Conservation (phyloP, 306 rosid genomes). For the Sicyos edulis region DNA sequence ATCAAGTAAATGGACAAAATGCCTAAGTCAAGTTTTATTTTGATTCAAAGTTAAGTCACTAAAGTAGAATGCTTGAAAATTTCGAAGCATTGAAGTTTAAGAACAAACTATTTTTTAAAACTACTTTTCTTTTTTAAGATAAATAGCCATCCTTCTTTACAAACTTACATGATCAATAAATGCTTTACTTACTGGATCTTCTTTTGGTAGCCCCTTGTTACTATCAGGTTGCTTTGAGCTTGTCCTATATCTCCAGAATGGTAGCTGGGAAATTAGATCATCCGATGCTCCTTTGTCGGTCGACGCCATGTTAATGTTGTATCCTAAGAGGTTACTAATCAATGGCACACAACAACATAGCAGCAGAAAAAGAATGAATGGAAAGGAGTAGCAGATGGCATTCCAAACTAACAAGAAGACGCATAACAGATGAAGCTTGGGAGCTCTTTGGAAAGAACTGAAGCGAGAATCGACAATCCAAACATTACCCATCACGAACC, state of each 20-base stretch:
- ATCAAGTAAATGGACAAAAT: background rate
- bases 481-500: slow-evolving; percentile 99
- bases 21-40: background rate
- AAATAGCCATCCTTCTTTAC: background rate
- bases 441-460: slow-evolving; percentile 62
- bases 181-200: slow-evolving; percentile 62
- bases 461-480: slow-evolving; percentile 90
- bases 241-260: slow-evolving; percentile 67
- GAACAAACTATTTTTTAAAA: background rate
- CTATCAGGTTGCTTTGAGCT: slow-evolving; percentile 27
- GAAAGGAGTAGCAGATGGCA: slow-evolving; percentile 89
- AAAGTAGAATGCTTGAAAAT: background rate
- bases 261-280: slow-evolving; percentile 73
- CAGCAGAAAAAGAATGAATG: slow-evolving; percentile 77
- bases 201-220: slow-evolving; percentile 34
- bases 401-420: slow-evolving; percentile 81
- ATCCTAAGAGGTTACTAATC: slow-evolving; percentile 63
- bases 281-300: slow-evolving; percentile 70
- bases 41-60: background rate
- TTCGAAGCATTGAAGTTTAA: background rate
- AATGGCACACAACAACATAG: slow-evolving; percentile 89
- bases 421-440: slow-evolving; percentile 77
- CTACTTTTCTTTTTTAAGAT: background rate
- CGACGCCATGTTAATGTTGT: slow-evolving; percentile 85
- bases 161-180: background rate